Percentiles rank a stretch among this genome's conserved stretches.
Conservation (phyloP, 2,329 filamentous ascomycete genomes). For the Aspergillus sp. region DNA sequence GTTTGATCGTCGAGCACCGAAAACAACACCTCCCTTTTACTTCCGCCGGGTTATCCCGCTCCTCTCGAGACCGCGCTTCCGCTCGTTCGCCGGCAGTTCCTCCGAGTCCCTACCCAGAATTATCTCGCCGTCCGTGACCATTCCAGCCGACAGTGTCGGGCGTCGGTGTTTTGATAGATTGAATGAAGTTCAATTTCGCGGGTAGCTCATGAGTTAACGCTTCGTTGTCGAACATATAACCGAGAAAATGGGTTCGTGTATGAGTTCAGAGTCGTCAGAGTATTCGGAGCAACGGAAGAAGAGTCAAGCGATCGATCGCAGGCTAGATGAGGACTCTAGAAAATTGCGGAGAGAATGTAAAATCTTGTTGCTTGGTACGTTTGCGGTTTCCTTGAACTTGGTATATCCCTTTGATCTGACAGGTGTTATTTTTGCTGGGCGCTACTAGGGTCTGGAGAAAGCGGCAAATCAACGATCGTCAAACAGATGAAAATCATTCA, state of each 20-base stretch:
- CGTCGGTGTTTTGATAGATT: constrained; percentile 24
- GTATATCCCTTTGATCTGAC: constrained; percentile 6
- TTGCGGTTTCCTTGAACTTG: not conserved
- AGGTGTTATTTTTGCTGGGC: constrained; percentile 5
- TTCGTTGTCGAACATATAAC: constrained; percentile 21
- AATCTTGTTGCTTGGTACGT: constrained; percentile 82
- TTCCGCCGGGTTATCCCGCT: not conserved
- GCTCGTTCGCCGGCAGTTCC: not conserved
- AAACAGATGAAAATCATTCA: constrained; percentile 99
- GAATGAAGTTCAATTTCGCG: constrained; percentile 26
- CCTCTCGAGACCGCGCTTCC: not conserved
- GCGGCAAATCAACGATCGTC: constrained; percentile 97
- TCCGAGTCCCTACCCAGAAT: not conserved
- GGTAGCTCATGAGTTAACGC: constrained; percentile 23
- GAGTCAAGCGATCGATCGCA: constrained; percentile 92
- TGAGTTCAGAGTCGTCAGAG: constrained; percentile 77
- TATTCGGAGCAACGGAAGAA: constrained; percentile 93
- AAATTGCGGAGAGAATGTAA: constrained; percentile 97
- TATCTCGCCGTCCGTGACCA: constrained; percentile 3
- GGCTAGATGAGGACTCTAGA: constrained; percentile 90
- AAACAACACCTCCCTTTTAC: not conserved
- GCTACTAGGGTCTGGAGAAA: constrained; percentile 83
- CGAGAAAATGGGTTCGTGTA: constrained; percentile 79
- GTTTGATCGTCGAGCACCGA: constrained; percentile 11
- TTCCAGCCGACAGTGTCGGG: constrained; percentile 9